Base-by-base conservation (phyloP, 768 basidiomycete species). In the Suillus paluster region DNA sequence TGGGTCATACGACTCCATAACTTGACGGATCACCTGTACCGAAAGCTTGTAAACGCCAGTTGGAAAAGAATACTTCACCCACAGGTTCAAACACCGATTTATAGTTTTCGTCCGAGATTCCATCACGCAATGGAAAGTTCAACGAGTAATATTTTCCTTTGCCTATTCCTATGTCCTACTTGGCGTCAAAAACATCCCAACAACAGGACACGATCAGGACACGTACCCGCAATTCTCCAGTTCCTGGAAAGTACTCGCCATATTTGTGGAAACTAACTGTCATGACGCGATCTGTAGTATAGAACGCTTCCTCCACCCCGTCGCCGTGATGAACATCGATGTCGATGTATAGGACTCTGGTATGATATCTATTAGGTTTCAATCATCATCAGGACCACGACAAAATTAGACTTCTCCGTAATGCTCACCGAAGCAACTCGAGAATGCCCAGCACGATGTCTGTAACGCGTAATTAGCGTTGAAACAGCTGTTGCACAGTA, bases 281-380 rank as follows among this genome's bases (percentile, higher is more conserved):
- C 97, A 99, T 99, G 60, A 99, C 97, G 48, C 97, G 85, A 73
- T 99, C 97, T 23, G 97, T 99, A 4, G 95, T 96, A 75, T 99
- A 99, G 75, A 99, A 99, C 0, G 97, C 97, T 76, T 99, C 97
- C 73, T 99, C 97, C 25, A 99, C 97, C 46, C 97, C 97, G 75
- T 99, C 97, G 17, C 97, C 97, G 64, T 99, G 97, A 73, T 99
- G 97, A 1, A 97, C 94, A 72, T 99, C 97, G 62, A 99, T 96
- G 72, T 99, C 97, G 67, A 99, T 95, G 77, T 99, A 99, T 23
- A 99, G 82, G 33, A 99, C 97, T 38, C 97, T 86, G 14, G 86
- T 86, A 71, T 99, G 95, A 75, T 97, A 97, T 67, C 95, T 94
- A 67, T 3, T 39, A 11, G 21, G 11, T 19, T 27, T 39, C 36